Evolutionary conservation across 257 asterid species (phyloP).

Genomic region (Leonotis leonurus): DNA sequence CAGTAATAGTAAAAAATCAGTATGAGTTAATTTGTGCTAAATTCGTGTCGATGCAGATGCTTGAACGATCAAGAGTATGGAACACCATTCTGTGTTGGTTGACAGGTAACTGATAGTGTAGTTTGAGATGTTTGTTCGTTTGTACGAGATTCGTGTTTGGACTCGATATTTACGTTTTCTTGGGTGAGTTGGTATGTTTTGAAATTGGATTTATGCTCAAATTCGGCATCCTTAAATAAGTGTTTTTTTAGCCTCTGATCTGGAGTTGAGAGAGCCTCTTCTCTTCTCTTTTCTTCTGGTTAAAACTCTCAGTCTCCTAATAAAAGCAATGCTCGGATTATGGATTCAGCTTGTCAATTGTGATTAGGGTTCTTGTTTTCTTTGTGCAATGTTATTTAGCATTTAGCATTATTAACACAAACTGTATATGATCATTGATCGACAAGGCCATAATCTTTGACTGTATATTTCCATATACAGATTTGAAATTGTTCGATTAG

Average conservation of each 20-base stretch:
- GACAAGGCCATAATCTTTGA: too few relatives aligned
- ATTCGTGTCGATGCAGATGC: constrained; percentile 34
- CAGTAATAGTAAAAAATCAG: background rate
- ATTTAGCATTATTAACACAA: too few relatives aligned
- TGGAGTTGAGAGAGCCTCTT: background rate
- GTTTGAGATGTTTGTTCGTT: background rate
- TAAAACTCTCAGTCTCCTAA: background rate
- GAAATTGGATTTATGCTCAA: background rate
- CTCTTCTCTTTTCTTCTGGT: background rate
- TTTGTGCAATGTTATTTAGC: background rate
- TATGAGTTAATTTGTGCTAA: background rate
- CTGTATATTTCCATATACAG: too few relatives aligned
- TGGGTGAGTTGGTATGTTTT: constrained; percentile 7
- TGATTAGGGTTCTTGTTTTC: too few relatives aligned
- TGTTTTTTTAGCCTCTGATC: background rate
- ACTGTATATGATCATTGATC: too few relatives aligned
- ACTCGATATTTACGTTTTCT: background rate
- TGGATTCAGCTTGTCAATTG: background rate
- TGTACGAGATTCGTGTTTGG: constrained; percentile 15
- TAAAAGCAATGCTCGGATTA: background rate
- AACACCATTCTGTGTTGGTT: constrained; percentile 7
- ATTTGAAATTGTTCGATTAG: too few relatives aligned
- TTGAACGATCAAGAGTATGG: constrained; percentile 28
- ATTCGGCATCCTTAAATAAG: background rate
- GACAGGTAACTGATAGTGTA: constrained; percentile 14